These are phyloP conservation scores for Carex pumila DNA, from an alignment of 176 grass and related monocot genomes.

Conservation along the genomic window DNA sequence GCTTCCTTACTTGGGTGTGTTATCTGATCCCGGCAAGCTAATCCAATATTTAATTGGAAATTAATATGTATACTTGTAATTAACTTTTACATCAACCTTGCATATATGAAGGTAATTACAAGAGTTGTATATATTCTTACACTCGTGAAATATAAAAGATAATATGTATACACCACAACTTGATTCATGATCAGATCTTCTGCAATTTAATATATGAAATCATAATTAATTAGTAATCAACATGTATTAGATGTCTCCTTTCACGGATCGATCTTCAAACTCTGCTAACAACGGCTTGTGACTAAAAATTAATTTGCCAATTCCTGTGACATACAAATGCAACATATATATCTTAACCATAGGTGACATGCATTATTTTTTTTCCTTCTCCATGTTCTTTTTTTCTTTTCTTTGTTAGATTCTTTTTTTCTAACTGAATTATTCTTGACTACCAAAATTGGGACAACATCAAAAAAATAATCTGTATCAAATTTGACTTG, in stretches of 20 bases:
- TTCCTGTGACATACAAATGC: not conserved
- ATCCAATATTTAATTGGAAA: not conserved
- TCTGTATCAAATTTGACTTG: slow-evolving; percentile 2
- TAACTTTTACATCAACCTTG: not conserved
- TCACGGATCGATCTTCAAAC: not conserved
- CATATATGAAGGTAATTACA: not conserved
- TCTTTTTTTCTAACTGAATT: not conserved
- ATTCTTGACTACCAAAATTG: not conserved
- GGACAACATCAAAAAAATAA: not conserved
- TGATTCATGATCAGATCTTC: not conserved
- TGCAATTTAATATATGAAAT: not conserved
- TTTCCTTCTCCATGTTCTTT: not conserved
- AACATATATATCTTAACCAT: not conserved
- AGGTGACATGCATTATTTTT: not conserved
- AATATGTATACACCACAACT: not conserved
- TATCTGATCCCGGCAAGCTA: not conserved
- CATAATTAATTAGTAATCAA: not conserved
- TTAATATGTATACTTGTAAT: not conserved
- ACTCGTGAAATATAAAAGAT: not conserved
- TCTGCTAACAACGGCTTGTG: not conserved
- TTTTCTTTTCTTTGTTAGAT: not conserved
- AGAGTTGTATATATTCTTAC: not conserved
- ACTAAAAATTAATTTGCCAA: not conserved
- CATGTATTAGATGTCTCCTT: not conserved
- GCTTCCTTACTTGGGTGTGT: not conserved